Base-by-base conservation (phyloP, 2,329 filamentous ascomycete species). In the Trichoderma arundinaceum region DNA sequence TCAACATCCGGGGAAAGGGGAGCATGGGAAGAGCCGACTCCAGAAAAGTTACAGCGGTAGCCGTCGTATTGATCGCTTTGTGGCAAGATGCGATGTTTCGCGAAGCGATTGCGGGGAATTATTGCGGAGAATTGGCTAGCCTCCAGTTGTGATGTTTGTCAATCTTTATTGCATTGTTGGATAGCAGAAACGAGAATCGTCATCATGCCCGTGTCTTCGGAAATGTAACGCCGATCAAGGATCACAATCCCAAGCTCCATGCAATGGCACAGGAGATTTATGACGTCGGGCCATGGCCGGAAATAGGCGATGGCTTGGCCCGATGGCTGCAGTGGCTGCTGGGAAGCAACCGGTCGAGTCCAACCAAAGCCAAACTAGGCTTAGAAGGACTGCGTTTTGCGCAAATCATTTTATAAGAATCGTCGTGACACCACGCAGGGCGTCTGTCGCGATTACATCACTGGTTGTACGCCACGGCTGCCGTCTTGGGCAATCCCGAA, bases 381-480 rank as follows among this genome's bases (percentile, higher is more conserved):
- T 46, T 33, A 28, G 28, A 63, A 46, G 49, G 39, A 46, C 33
- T 28, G 28, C 38, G 19, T 46, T 48, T 10, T 33, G 39, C 39
- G 49, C 49, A 54, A 44, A 63, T 63, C 59, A 38, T 43, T 13
- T 51, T 32, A 51, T n/a, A 46, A 17, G 57, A 60, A 41, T 60
- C 8, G 35, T 33, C 15, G 33, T 48, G 56, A 19, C 19, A 28
- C n/a, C 32, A 48, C 9, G 8, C 17, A 59, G 13, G 22, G 22
- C 38, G 33, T 52, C 33, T 41, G 41, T 52, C 1, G 57, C 41
- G 17, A 66, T 66, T 66, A 62, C 64, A 66, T 66, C 64, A 66
- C 64, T n/a, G 41, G 39, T 13, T 48, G 44, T 28, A 28, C 63
- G 46, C 63, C 54, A 65, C 39, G 22, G 7, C 32, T 35, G 6